A percentile compares a stretch with the other conserved stretches of the same genome.
phyloP scores from a whole-genome alignment of 2,329 filamentous ascomycete genomes.

The Polychaeton citri region DNA sequence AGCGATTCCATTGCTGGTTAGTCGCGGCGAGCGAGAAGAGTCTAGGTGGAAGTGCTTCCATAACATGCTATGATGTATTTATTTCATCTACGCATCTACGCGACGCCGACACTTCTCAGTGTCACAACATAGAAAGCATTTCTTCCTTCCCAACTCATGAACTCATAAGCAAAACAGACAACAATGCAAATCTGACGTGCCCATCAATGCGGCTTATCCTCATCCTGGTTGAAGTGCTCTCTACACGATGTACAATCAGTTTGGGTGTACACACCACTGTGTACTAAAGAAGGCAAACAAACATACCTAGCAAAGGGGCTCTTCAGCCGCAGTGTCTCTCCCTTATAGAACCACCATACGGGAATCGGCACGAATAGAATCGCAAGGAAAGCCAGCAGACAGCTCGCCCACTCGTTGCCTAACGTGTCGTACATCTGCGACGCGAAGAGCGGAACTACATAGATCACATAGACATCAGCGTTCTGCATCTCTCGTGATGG shows the following conservation, averaged over 20 bases:
- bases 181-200: too few species aligned
- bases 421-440: constrained; percentile 42
- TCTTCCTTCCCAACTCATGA: too few species aligned
- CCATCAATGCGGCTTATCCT: not conserved
- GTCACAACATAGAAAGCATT: too few species aligned
- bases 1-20: too few species aligned
- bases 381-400: constrained; percentile 60
- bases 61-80: too few species aligned
- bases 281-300: not conserved
- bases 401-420: constrained; percentile 64
- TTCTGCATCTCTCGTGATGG: too few species aligned
- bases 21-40: too few species aligned
- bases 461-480: too few species aligned
- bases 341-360: constrained; percentile 54
- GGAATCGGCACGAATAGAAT: constrained; percentile 61
- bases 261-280: not conserved
- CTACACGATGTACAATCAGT: not conserved
- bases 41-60: too few species aligned
- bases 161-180: too few species aligned
- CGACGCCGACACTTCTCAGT: too few species aligned
- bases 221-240: not conserved
- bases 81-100: too few species aligned
- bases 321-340: not conserved
- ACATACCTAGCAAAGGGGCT: not conserved
- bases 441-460: constrained; percentile 67